Evolutionary conservation across 1,284 basidiomycete species (phyloP), one percentile per base, ranked within the genome.

Genomic region (Malassezia vespertilionis): DNA sequence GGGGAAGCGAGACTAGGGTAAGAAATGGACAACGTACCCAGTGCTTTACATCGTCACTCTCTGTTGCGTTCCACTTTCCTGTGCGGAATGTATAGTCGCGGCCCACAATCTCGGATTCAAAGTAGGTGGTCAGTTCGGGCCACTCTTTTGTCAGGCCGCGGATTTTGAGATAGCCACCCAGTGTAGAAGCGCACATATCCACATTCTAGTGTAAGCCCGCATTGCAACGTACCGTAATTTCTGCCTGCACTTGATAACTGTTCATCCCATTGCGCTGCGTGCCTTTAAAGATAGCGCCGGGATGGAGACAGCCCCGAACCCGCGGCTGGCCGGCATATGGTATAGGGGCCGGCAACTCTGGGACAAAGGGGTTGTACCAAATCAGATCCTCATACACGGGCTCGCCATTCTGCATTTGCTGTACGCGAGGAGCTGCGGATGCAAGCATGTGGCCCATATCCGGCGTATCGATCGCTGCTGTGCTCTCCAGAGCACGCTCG

Each of bases 121-220:
- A 71, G 44, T 61, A 71, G 3, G 68, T 71, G 11, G 63, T 69
- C 20, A 71, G 50, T 44, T 66, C 65, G 0, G 68, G 68, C 60
- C 65, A 71, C 46, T 71, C 64, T 35, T 65, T 60, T 3, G 68
- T 69, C 11, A 69, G 52, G 2, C 67, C 68, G 11, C 58, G 53
- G 31, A 71, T 71, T 41, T 68, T 64, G 44, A 71, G 60, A 32
- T 64, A 68, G 32, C 68, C 68, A 23, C 63, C 62, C 10, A 68
- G 52, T 31, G 58, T 58, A 8, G 63, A 66, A 1, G 60, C 50
- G 30, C 52, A 48, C 18, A 69, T 44, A 37, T 69, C 65, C 12
- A 69, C 61, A 33, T 68, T 61, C 37, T 48, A 20, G 4, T 3
- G 17, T 37, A 3, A 23, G 36, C 7, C 2, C 7, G n/a, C 20